Conservation (phyloP, 306 rosid genomes). For the Acacia confusa region DNA sequence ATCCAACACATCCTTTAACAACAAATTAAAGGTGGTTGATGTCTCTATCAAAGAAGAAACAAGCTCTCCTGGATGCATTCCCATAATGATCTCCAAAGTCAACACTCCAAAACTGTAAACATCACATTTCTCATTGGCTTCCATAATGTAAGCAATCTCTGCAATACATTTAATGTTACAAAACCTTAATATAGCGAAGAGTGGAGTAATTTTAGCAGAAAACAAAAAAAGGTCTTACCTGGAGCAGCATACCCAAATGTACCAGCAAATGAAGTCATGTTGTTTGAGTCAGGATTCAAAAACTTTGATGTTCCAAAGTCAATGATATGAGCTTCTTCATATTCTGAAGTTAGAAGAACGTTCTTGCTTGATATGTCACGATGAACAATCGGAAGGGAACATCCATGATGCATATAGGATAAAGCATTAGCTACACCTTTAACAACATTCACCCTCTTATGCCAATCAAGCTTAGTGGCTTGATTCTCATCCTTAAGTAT, state of each 20-base stretch:
- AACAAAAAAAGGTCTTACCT: neutral
- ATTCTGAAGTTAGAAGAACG: neutral
- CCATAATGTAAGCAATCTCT: slow-evolving; percentile 6
- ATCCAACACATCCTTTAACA: slow-evolving; percentile 15
- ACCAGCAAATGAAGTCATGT: slow-evolving; percentile 17
- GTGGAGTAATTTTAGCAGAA: neutral
- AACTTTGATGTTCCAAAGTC: neutral
- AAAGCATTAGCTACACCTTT: too few relatives aligned
- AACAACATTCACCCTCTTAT: neutral
- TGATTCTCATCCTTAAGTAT: neutral
- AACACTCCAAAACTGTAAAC: slow-evolving; percentile 1
- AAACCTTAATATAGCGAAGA: neutral
- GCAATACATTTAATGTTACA: neutral
- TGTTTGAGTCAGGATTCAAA: neutral
- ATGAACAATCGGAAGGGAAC: too few relatives aligned
- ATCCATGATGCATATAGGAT: too few relatives aligned
- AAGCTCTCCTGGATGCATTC: neutral
- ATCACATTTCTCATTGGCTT: neutral
- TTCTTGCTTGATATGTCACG: neutral
- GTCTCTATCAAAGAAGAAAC: neutral
- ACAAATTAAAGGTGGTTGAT: neutral
- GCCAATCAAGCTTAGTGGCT: neutral
- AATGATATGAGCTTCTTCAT: neutral
- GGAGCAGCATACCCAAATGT: slow-evolving; percentile 28
- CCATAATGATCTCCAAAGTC: slow-evolving; percentile 2